Evolutionary conservation across 139 green algal genomes (phyloP).

Genomic region (Coccomyxa sp.): DNA sequence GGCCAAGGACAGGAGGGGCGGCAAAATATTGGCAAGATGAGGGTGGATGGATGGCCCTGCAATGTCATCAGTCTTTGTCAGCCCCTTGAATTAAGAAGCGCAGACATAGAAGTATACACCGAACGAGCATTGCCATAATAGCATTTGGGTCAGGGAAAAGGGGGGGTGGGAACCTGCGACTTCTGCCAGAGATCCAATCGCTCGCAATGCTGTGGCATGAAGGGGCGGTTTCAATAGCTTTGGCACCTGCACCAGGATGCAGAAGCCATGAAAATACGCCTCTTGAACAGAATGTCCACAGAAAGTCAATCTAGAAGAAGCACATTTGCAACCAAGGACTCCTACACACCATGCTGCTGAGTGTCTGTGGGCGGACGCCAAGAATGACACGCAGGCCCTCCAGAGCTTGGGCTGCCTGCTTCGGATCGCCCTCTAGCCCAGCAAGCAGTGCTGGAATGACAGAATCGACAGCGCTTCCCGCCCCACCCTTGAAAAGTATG

Average conservation of each 20-base stretch:
- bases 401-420: slow-evolving; percentile 51
- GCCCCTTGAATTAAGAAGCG: too few relatives aligned
- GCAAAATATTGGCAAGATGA: slow-evolving; percentile 66
- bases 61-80: background rate
- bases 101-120: too few relatives aligned
- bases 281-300: background rate
- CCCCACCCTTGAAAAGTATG: slow-evolving; percentile 80
- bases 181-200: slow-evolving; percentile 68
- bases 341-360: slow-evolving; percentile 56
- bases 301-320: background rate
- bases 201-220: slow-evolving; percentile 39
- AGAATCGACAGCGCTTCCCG: slow-evolving; percentile 63
- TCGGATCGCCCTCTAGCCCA: slow-evolving; percentile 37
- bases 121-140: too few relatives aligned
- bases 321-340: background rate
- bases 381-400: slow-evolving; percentile 85
- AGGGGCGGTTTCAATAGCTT: slow-evolving; percentile 65
- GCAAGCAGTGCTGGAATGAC: slow-evolving; percentile 77
- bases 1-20: slow-evolving; percentile 58
- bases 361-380: slow-evolving; percentile 64
- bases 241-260: slow-evolving; percentile 20
- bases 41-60: slow-evolving; percentile 52
- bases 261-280: background rate
- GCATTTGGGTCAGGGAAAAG: too few relatives aligned
- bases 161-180: slow-evolving; percentile 45